phyloP scores from a whole-genome alignment of 1,284 basidiomycete genomes.

The Trametes polyzona region DNA sequence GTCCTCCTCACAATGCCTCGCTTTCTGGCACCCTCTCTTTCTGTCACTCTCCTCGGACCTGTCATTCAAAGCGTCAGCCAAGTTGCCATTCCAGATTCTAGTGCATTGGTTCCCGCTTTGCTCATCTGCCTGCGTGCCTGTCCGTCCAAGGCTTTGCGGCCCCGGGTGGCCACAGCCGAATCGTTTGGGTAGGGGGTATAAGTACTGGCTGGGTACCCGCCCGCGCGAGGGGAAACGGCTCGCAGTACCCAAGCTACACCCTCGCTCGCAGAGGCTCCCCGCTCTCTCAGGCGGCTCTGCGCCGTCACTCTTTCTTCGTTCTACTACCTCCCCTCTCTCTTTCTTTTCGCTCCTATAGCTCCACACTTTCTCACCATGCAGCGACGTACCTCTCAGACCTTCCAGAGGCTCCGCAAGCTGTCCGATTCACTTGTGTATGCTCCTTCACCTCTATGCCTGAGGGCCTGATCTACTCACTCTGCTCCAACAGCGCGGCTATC shows the following conservation, averaged over 20 bases:
- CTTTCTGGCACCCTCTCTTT: background rate
- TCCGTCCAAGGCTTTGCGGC: background rate
- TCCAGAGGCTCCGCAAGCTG: conserved; percentile 18
- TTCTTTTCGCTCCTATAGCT: background rate
- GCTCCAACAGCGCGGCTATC: conserved; percentile 3
- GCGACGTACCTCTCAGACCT: conserved; percentile 12
- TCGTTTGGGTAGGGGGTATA: background rate
- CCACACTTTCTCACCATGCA: conserved; percentile 4
- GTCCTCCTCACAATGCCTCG: background rate
- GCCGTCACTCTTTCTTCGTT: background rate
- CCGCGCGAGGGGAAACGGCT: background rate
- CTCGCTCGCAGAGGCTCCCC: background rate
- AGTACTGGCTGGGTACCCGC: background rate
- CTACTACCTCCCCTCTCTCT: background rate
- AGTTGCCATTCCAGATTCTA: background rate
- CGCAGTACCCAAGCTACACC: background rate
- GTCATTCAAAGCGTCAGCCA: background rate
- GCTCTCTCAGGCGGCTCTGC: background rate
- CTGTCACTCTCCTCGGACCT: background rate
- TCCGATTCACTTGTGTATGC: conserved; percentile 17
- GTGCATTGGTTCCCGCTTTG: background rate
- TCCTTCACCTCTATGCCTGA: background rate
- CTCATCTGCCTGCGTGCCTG: background rate
- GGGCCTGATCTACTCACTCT: background rate
- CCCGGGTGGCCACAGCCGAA: background rate